Evolutionary conservation across 208 protist genomes (phyloP), one percentile per base, ranked within the genome.

Genomic region (Acanthamoeba triangularis): DNA sequence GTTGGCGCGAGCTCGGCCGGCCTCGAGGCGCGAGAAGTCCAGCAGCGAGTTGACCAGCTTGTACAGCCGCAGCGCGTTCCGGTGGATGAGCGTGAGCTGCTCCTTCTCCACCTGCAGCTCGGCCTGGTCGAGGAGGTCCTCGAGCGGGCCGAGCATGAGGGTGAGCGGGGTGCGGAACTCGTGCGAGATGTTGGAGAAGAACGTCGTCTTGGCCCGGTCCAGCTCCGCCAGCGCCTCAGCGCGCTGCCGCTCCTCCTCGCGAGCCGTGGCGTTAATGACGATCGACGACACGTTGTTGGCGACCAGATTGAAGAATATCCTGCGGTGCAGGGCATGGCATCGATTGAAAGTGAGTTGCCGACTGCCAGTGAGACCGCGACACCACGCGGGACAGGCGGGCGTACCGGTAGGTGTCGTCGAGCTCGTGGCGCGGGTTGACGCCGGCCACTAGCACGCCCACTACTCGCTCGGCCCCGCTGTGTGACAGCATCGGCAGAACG

Each of bases 121-220:
- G 35, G 82, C 49, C 13, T 78, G 13, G 2, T 67, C 59, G 10
- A 93, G 4, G 13, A 93, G 30, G 25, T 93, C 95, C 49, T 84
- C 95, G 28, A 96, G 88, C 7, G 95, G 95, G 23, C 92, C 95
- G 4, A 96, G 69, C 69, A 96, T 96, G 41, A 96, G 95, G 33
- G 95, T 95, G 28, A 96, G 93, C 5, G 95, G 95, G 0, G 95
- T 96, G 33, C 95, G 49, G 33, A 96, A 95, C 56, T 96, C 95
- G 65, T 96, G 95, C 25, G 67, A 93, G n/a, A 96, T 95, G 59
- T 96, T 96, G 25, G 67, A 96, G 37, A 96, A 96, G 67, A 96
- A 96, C 6, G 13, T 69, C 6, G 95, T 96, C 54, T 96, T 96
- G 28, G 90, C 84, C 30, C 92, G 65, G 16, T 95, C 95, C 30